Conservation (phyloP, 257 asterid genomes). For the Paulownia fortunei region DNA sequence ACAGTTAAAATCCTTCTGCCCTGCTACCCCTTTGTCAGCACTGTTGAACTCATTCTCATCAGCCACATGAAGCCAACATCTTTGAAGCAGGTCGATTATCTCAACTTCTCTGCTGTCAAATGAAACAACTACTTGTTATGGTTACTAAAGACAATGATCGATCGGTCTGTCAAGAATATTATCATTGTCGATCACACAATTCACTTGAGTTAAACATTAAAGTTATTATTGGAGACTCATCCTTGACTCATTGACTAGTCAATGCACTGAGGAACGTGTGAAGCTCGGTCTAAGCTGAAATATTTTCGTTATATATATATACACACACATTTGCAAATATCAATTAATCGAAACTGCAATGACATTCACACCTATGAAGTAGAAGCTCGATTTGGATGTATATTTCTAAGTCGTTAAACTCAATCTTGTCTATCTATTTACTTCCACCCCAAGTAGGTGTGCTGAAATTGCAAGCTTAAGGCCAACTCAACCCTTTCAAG, state of each 20-base stretch:
- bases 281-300: neutral
- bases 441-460: neutral
- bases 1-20: constrained; percentile 21
- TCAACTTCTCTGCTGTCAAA: constrained; percentile 47
- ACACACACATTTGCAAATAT: too few relatives aligned
- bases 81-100: constrained; percentile 51
- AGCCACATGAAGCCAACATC: constrained; percentile 55
- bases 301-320: too few relatives aligned
- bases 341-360: too few relatives aligned
- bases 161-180: too few relatives aligned
- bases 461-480: neutral
- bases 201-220: neutral
- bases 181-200: neutral
- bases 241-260: too few relatives aligned
- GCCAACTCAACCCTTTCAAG: neutral
- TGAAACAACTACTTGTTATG: neutral
- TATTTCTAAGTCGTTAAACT: too few relatives aligned
- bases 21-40: constrained; percentile 29
- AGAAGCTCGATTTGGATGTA: too few relatives aligned
- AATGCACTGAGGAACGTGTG: neutral
- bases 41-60: constrained; percentile 42
- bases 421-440: too few relatives aligned
- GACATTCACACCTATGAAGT: too few relatives aligned
- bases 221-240: too few relatives aligned
- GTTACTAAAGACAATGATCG: neutral